Evolutionary conservation across 768 basidiomycete genomes (phyloP).

Genomic region (Lyophyllum decastes): DNA sequence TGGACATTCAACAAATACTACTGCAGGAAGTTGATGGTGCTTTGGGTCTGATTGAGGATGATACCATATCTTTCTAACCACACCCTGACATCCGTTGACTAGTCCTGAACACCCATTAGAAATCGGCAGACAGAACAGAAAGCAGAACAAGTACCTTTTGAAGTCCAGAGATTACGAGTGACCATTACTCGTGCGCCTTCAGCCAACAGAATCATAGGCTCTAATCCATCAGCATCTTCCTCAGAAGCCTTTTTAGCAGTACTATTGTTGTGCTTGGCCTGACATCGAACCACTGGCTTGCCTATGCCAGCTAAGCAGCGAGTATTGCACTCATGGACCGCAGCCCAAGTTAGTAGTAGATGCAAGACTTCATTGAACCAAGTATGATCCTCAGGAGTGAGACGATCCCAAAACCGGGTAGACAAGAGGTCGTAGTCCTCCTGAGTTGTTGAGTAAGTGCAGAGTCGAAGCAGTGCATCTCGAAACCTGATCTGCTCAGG

Average conservation of each 20-base stretch:
- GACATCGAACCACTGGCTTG: neutral
- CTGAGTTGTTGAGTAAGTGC: neutral
- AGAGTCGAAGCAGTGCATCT: neutral
- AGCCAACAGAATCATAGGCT: neutral
- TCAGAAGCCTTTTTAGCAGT: constrained; percentile 1
- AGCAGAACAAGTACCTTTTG: neutral
- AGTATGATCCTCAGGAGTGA: neutral
- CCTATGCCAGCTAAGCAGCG: neutral
- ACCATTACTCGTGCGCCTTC: neutral
- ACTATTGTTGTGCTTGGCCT: constrained; percentile 19
- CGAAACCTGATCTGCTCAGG: too few species aligned
- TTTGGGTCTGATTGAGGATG: neutral
- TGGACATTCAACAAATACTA: constrained; percentile 6
- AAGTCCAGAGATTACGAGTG: neutral
- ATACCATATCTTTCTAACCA: neutral
- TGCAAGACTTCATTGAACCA: neutral
- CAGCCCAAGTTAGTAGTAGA: neutral
- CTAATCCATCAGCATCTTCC: neutral
- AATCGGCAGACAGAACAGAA: neutral
- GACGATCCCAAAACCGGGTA: neutral
- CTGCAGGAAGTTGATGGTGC: constrained; percentile 1
- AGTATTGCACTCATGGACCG: neutral
- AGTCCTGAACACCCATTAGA: neutral
- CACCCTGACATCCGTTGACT: neutral
- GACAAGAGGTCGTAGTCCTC: neutral